These are phyloP conservation scores for Schizophyllum amplum DNA, from an alignment of 1,284 basidiomycete genomes.

Conservation along the genomic window DNA sequence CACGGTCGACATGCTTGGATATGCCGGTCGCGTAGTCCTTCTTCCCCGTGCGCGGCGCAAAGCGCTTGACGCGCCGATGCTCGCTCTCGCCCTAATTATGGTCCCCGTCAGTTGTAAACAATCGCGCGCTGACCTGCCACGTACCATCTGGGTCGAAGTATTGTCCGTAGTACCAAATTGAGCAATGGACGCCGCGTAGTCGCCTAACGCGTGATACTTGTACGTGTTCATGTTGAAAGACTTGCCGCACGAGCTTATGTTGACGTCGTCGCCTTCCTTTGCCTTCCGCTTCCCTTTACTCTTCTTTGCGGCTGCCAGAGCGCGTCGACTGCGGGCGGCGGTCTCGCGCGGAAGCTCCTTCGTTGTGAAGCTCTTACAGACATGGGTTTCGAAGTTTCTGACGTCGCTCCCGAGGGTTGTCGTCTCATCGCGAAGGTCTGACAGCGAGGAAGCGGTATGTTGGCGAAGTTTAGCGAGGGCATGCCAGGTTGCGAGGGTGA, in stretches of 20 bases:
- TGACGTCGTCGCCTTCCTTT: neutral
- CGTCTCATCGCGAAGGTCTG: constrained; percentile 14
- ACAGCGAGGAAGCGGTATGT: constrained; percentile 20
- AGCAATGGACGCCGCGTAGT: constrained; percentile 11
- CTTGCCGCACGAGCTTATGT: neutral
- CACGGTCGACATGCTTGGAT: no score
- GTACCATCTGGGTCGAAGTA: constrained; percentile 15
- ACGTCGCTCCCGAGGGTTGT: constrained; percentile 14
- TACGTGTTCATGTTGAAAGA: constrained; percentile 14
- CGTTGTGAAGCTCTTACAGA: constrained; percentile 15
- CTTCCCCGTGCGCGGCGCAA: constrained; percentile 11
- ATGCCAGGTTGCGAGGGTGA: constrained; percentile 21
- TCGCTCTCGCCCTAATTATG: constrained; percentile 12
- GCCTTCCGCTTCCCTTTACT: constrained; percentile 3
- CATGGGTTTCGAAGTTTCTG: constrained; percentile 12
- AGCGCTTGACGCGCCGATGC: constrained; percentile 14
- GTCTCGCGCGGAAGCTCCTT: constrained; percentile 20
- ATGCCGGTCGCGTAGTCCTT: no score
- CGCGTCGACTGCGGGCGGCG: constrained; percentile 11
- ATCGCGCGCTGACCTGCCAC: neutral
- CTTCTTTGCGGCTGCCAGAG: neutral
- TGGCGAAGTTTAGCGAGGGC: constrained; percentile 24
- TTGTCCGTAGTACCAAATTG: constrained; percentile 15
- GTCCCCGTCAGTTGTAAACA: neutral
- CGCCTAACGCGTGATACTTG: constrained; percentile 16